Evolutionary conservation across 305 asterid species (phyloP).

Genomic region (Stenogyne calaminthoides): DNA sequence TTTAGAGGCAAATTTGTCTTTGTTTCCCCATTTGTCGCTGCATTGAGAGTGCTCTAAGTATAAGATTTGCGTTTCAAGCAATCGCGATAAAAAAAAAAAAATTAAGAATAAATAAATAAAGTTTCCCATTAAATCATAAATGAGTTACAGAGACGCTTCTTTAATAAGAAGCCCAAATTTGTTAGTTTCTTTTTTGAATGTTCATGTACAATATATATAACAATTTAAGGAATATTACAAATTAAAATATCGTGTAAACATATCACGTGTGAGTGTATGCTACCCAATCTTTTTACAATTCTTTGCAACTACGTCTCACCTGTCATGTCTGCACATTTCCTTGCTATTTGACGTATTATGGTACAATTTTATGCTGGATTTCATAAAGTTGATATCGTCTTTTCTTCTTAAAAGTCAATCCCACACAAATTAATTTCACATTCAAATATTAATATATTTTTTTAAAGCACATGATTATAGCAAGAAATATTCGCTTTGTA

Average conservation of each 20-base stretch:
- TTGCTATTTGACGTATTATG: conserved; percentile 48
- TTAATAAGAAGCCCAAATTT: background rate
- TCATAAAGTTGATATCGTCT: conserved; percentile 34
- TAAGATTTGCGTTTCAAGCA: too few species aligned
- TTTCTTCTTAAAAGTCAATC: conserved; percentile 40
- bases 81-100: too few species aligned
- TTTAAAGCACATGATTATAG: background rate
- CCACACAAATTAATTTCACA: conserved; percentile 8
- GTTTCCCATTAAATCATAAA: background rate
- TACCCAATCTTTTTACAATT: conserved; percentile 48
- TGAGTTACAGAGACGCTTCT: background rate
- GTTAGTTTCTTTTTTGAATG: background rate
- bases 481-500: background rate
- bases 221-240: background rate
- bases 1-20: too few species aligned
- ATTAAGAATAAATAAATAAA: background rate
- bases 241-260: conserved; percentile 20
- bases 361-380: conserved; percentile 34
- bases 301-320: conserved; percentile 39
- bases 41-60: too few species aligned
- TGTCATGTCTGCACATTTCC: conserved; percentile 49
- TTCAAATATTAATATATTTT: background rate
- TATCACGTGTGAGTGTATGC: conserved; percentile 36
- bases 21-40: too few species aligned
- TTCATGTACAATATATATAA: background rate